Evolutionary conservation across 352 stramenopile genomes (phyloP), one percentile per base, ranked within the genome.

Genomic region (Pythium folliculosum): DNA sequence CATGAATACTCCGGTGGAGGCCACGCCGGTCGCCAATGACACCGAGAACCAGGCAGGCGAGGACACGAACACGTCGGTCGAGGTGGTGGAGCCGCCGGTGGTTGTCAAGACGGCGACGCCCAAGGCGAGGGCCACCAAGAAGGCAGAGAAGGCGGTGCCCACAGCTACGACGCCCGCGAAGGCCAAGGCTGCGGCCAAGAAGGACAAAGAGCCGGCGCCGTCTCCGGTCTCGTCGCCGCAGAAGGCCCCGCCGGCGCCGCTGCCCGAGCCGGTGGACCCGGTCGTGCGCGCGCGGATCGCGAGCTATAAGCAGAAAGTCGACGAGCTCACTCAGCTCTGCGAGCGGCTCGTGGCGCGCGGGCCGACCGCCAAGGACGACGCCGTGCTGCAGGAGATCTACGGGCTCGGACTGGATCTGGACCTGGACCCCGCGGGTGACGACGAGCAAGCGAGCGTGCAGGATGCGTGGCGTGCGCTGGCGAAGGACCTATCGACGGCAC

Each of bases 381-480:
- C 49, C 2, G 68, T 91, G n/a, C 67, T 89, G 60, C 81, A 90
- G 45, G 85, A 93, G 40, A 89, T 95, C 22, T 93, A 91, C 37
- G 87, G 87, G 27, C 65, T 82, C 37, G 81, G 61, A 14, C 37
- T 92, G 47, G 84, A 91, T 60, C 58, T 85, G 10, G 70, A 82
- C 7, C 62, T 88, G 30, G 73, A 88, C 14, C 59, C 78, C 3
- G 68, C 50, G 63, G 58, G 43, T 1, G 48, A 70, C 16, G 67
- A 49, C 13, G 48, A 65, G n/a, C 43, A 38, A 0, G 14, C 5
- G 13, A 35, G 38, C 4, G 23, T 50, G 19, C 25, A 27, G 0
- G 53, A 63, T 35, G 43, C 35, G 32, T 67, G 67, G 57, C 66
- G 53, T 44, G 53, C 71, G 45, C 45, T 48, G 70, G 82, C 21